Base-by-base conservation (phyloP, 352 stramenopile species). In the Globisporangium splendens region DNA sequence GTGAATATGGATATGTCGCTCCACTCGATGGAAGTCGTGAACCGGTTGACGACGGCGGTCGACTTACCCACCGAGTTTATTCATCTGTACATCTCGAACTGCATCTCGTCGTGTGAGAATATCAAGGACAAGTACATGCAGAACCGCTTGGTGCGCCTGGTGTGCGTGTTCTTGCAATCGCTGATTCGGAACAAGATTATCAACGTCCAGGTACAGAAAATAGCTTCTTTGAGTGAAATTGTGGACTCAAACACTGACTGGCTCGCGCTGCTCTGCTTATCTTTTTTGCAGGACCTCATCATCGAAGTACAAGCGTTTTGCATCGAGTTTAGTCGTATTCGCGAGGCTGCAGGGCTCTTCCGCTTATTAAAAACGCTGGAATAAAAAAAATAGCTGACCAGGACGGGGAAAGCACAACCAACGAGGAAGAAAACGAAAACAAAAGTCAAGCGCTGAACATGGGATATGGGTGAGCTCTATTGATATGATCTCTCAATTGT, bases 1-100 rank as follows among this genome's bases (percentile, higher is more conserved):
- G 96, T 99, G 58, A 96, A 97, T 60, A 99, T 99, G 97, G 96
- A 99, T 65, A 99, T 99, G 96, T 98, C 88, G 35, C 82, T 99
- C 17, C 96, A 99, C 71, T 98, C 89, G 57, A 99, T 99, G 97
- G 97, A 99, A 70, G 92, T 98, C 21, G 92, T 98, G 75, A 98
- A 98, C 72, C 87, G 91, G 35, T 62, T 97, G 47, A 97, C 91
- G 21, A 97, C 91, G 35, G 82, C 82, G n/a, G 89, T 96, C 46
- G 80, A 96, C 64, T 69, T 98, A 50, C 96, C 97, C 62, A 97
- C 95, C 8, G 96, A 99, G 75, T 99, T 99, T 68, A 97, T 99
- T 54, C 96, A 99, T 69, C 69, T 99, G 66, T 99, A 98, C 75
- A 98, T 99, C 72, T 98, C 91, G 21, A 99, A 98, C 75, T 99